phyloP scores from a whole-genome alignment of 495 filamentous ascomycete species.

The Penicillium argentinense region DNA sequence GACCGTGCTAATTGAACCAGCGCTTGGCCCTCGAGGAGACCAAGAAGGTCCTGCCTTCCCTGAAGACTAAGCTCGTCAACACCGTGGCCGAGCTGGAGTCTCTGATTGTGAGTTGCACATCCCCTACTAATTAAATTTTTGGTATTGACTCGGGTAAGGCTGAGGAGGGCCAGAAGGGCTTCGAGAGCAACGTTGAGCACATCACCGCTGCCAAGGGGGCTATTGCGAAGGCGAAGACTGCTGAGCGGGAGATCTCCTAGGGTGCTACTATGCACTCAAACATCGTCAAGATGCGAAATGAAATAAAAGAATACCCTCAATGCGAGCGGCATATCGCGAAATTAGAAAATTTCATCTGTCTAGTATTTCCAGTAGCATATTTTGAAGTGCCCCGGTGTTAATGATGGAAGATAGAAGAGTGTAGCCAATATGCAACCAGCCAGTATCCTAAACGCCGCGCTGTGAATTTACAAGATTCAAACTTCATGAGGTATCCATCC shows the following conservation, averaged over 20 bases:
- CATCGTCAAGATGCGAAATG: slow-evolving; percentile 7
- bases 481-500: slow-evolving; percentile 66
- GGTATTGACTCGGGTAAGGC: too few relatives aligned
- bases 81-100: slow-evolving; percentile 69
- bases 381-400: too few relatives aligned
- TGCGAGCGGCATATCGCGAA: too few relatives aligned
- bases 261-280: slow-evolving; percentile 4
- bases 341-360: too few relatives aligned
- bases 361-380: too few relatives aligned
- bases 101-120: slow-evolving; percentile 60
- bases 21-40: slow-evolving; percentile 77
- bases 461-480: slow-evolving; percentile 26
- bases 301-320: not conserved
- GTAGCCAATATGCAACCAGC: too few relatives aligned
- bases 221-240: slow-evolving; percentile 56
- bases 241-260: slow-evolving; percentile 44
- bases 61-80: slow-evolving; percentile 64
- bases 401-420: too few relatives aligned
- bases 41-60: slow-evolving; percentile 67
- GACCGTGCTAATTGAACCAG: too few relatives aligned
- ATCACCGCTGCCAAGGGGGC: slow-evolving; percentile 58
- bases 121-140: too few relatives aligned
- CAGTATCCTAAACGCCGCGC: slow-evolving; percentile 36
- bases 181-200: slow-evolving; percentile 54
- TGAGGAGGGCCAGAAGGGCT: slow-evolving; percentile 47